A percentile compares a stretch with the other conserved stretches of the same genome.
Conservation (phyloP, 2,329 filamentous ascomycete species). For the Talaromyces albobiverticillius region DNA sequence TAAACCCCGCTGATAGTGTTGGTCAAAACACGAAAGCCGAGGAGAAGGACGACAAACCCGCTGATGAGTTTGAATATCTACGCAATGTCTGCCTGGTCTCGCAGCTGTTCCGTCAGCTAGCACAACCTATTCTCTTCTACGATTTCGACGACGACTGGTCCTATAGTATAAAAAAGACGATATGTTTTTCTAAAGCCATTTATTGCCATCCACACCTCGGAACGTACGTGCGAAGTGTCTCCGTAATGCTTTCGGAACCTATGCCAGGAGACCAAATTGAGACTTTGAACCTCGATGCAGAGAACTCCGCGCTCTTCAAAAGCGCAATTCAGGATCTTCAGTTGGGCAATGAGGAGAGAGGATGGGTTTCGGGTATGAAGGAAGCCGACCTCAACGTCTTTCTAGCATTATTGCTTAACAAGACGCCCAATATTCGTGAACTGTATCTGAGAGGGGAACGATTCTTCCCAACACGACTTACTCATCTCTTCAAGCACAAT, state of each 20-base stretch:
- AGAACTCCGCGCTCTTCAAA: background rate
- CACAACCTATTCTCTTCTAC: conserved; percentile 23
- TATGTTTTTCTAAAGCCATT: conserved; percentile 17
- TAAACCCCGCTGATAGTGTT: background rate
- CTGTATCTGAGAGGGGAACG: conserved; percentile 17
- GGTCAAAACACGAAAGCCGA: background rate
- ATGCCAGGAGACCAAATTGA: too few relatives aligned
- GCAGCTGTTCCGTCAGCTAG: conserved; percentile 18
- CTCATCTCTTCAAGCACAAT: background rate
- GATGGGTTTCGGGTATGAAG: conserved; percentile 17
- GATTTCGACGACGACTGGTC: conserved; percentile 16
- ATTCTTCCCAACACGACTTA: conserved; percentile 3
- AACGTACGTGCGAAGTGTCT: conserved; percentile 16
- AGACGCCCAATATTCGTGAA: conserved; percentile 20
- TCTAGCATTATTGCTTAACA: conserved; percentile 18
- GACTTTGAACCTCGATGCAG: background rate
- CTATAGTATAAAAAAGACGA: conserved; percentile 1
- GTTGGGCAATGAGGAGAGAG: conserved; percentile 16
- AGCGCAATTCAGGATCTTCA: background rate
- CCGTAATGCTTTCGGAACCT: background rate
- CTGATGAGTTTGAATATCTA: conserved; percentile 10
- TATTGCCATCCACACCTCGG: conserved; percentile 20
- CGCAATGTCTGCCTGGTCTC: conserved; percentile 22
- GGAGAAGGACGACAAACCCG: background rate
- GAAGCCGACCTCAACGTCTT: conserved; percentile 16